These are phyloP conservation scores for Eudorina sp. DNA, from an alignment of 139 green algal species.

Conservation along the genomic window DNA sequence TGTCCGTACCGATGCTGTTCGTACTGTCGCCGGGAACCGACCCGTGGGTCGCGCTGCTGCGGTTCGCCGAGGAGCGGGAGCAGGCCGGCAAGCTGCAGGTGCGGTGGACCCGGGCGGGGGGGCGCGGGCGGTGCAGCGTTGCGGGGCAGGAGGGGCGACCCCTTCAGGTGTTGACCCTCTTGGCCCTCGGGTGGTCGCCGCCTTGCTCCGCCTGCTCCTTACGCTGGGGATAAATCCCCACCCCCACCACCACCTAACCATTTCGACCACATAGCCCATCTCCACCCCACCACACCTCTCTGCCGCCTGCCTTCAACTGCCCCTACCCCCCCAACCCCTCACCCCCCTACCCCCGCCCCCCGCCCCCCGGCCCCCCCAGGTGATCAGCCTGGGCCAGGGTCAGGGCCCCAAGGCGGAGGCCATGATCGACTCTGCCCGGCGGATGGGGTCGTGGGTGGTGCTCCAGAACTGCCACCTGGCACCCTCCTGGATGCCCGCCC, in stretches of 20 bases:
- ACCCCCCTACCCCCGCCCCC: neutral
- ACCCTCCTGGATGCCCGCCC: constrained; percentile 78
- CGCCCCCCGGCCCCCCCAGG: neutral
- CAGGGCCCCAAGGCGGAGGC: constrained; percentile 84
- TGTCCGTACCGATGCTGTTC: constrained; percentile 78
- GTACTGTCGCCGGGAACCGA: constrained; percentile 83
- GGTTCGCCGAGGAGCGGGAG: constrained; percentile 74
- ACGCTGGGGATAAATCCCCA: no score
- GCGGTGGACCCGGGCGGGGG: no score
- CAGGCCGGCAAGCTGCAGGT: constrained; percentile 41
- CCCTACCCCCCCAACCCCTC: neutral
- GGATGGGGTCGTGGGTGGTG: constrained; percentile 81
- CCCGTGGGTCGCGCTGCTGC: constrained; percentile 77
- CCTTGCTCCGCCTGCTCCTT: no score
- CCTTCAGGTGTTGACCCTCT: no score
- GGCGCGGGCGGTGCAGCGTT: no score
- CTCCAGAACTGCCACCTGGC: constrained; percentile 89
- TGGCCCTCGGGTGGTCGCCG: no score
- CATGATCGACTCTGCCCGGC: constrained; percentile 70
- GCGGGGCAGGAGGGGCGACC: no score
- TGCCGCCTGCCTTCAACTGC: neutral
- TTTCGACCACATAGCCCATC: no score
- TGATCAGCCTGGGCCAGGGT: constrained; percentile 83
- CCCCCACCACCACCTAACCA: no score
- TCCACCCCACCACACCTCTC: neutral